phyloP scores from a whole-genome alignment of 495 filamentous ascomycete genomes.

The Pyrenula aspistea region DNA sequence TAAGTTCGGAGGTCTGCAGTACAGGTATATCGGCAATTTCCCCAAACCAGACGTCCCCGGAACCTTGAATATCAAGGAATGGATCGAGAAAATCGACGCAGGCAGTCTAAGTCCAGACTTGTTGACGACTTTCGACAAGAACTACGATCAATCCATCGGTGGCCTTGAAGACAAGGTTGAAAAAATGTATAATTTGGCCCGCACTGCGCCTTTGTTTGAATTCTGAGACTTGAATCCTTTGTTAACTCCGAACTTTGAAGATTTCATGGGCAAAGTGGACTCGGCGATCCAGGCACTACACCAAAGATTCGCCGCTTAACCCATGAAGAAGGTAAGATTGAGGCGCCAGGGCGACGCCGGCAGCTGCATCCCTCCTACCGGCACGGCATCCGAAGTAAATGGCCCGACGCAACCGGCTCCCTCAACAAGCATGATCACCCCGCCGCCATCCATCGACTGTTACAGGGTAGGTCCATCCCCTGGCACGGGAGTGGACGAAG shows the following conservation, averaged over 20 bases:
- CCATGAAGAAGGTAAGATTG: background rate
- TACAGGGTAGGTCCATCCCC: too few relatives aligned
- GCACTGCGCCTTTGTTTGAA: conserved; percentile 12
- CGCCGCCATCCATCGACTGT: too few relatives aligned
- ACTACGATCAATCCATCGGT: conserved; percentile 8
- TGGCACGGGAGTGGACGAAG: too few relatives aligned
- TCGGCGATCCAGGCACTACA: background rate
- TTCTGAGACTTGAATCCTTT: conserved; percentile 5
- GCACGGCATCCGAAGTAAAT: too few relatives aligned
- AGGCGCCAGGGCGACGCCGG: background rate
- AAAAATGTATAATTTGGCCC: conserved; percentile 6
- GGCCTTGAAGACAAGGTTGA: conserved; percentile 4
- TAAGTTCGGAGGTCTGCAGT: background rate
- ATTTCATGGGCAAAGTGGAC: background rate
- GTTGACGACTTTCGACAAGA: conserved; percentile 2
- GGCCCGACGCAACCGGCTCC: too few relatives aligned
- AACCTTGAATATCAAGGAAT: background rate
- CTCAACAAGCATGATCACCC: too few relatives aligned
- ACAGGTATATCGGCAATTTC: background rate
- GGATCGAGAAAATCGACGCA: background rate
- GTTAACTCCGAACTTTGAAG: background rate
- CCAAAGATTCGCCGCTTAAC: background rate
- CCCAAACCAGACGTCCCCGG: too few relatives aligned
- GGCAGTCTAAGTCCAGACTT: background rate
- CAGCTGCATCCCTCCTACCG: too few relatives aligned